A percentile compares a stretch with the other conserved stretches of the same genome.
phyloP scores from a whole-genome alignment of 2,329 filamentous ascomycete species.

The Lecanicillium sp. region DNA sequence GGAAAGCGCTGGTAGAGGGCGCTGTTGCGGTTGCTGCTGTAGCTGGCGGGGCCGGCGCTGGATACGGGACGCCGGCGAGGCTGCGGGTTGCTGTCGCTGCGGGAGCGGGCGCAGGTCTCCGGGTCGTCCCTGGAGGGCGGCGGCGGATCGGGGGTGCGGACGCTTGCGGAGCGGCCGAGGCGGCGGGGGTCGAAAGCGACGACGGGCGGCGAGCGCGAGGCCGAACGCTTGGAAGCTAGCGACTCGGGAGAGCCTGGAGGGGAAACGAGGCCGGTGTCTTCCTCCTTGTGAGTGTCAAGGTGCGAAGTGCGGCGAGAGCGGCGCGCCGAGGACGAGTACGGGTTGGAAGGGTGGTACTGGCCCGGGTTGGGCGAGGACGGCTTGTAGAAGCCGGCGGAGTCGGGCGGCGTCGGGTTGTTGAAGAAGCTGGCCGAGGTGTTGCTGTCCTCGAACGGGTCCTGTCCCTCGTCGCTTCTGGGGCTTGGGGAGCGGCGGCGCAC shows the following conservation, averaged over 20 bases:
- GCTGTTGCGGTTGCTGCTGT: slow-evolving; percentile 14
- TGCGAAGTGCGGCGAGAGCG: slow-evolving; percentile 12
- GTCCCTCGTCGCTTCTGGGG: neutral
- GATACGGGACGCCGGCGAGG: neutral
- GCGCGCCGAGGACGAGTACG: slow-evolving; percentile 26
- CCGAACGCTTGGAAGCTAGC: slow-evolving; percentile 15
- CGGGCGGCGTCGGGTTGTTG: slow-evolving; percentile 42
- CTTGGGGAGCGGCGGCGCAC: neutral
- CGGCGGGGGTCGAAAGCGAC: slow-evolving; percentile 18
- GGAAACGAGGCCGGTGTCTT: slow-evolving; percentile 18
- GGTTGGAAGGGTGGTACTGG: slow-evolving; percentile 41
- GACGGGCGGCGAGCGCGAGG: slow-evolving; percentile 16
- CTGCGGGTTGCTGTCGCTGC: slow-evolving; percentile 5
- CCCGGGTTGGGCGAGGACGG: slow-evolving; percentile 35
- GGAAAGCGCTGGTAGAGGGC: slow-evolving; percentile 56
- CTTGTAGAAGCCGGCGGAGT: slow-evolving; percentile 39
- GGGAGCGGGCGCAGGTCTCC: slow-evolving; percentile 6
- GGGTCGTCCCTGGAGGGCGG: neutral
- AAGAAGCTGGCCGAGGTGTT: slow-evolving; percentile 15
- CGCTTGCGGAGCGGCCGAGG: slow-evolving; percentile 26
- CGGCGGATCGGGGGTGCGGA: slow-evolving; percentile 18
- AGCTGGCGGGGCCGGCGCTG: neutral
- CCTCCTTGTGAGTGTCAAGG: slow-evolving; percentile 17
- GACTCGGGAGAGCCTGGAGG: slow-evolving; percentile 13
- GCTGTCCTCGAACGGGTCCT: neutral